Base-by-base conservation (phyloP, 2,329 filamentous ascomycete species). In the Tolypocladium guangdongense region DNA sequence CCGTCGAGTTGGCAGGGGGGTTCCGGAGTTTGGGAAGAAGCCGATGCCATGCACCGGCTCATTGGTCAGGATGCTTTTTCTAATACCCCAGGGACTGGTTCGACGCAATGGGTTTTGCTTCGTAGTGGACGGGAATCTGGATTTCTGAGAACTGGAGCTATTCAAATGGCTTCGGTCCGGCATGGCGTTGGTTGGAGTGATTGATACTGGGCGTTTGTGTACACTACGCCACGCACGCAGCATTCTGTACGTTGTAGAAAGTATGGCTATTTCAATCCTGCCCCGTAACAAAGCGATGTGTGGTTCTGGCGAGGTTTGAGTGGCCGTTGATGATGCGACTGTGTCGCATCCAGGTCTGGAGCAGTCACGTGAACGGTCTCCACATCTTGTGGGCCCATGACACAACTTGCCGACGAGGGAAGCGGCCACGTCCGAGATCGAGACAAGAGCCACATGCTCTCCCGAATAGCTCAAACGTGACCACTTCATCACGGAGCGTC, bases 401-500 rank as follows among this genome's bases (percentile, higher is more conserved):
- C 60, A 65, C 63, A 63, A 64, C 57, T 54, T 59, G 59, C 59
- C 52, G 58, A 56, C 39, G 53, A 55, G 62, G 57, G 64, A 60
- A 60, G 65, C 61, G 62, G 58, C 62, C 57, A 64, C 58, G 59
- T 55, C 56, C 52, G 36, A 35, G 27, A 46, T 52, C 55, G 47
- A 54, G 56, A 55, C 57, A 53, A 38, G 49, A 57, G 50, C 50
- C 56, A 55, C 53, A 47, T 49, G 57, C 57, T 58, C 55, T 56
- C 52, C 57, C 56, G 38, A 58, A 62, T 59, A 61, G 57, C 63
- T 67, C 58, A 45, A 61, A 62, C 65, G 59, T 64, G 64, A 64
- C 62, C 58, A 59, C 27, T 58, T 51, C 58, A 64, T 61, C 62
- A 61, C 54, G 54, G 38, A 55, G 45, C 37, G 33, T 53, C 36